Base-by-base conservation (phyloP, 768 basidiomycete genomes). In the Lactarius trivialis region DNA sequence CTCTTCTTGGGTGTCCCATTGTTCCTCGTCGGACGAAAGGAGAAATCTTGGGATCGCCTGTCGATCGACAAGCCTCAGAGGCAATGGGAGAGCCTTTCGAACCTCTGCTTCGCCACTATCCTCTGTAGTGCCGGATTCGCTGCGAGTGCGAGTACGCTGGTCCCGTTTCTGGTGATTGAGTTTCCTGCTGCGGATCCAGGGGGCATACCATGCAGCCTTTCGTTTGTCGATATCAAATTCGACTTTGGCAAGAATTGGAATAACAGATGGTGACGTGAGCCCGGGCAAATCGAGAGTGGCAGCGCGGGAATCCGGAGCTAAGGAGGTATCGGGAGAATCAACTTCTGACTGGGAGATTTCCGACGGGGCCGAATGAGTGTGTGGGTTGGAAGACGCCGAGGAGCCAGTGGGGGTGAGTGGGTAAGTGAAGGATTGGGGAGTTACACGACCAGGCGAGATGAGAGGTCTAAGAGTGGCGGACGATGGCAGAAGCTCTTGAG, bases 201-300 rank as follows among this genome's bases (percentile, higher is more conserved):
- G 85, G n/a, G 86, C 86, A 65, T 86, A 94, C 94, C 94, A 97
- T 3, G 76, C 76, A 2, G 93, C 94, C 65, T 80, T 86, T 56
- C 82, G 77, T 41, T 78, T 78, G 73, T 97, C 95, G 68, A 98
- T 87, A 71, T 97, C 93, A 68, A 98, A 97, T 72, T 98, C 94
- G 14, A 98, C 85, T 73, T 95, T 95, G 54, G 93, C 95, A 32
- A 98, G 81, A 60, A 97, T 86, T 5, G 89, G 90, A 57, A 92
- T 84, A 26, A 91, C 74, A 28, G 86, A 82, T 52, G 82, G 73
- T 7, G 85, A 84, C 60, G 73, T 72, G 43, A 90, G 77, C 7
- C 88, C 89, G 5, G 88, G 85, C 11, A 91, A 79, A 57, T 85
- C 79, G 60, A 89, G 75, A 26, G 80, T 79, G 53, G 79, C 76